Base-by-base conservation (phyloP, 2,329 filamentous ascomycete genomes). In the Lithohypha guttulata region DNA sequence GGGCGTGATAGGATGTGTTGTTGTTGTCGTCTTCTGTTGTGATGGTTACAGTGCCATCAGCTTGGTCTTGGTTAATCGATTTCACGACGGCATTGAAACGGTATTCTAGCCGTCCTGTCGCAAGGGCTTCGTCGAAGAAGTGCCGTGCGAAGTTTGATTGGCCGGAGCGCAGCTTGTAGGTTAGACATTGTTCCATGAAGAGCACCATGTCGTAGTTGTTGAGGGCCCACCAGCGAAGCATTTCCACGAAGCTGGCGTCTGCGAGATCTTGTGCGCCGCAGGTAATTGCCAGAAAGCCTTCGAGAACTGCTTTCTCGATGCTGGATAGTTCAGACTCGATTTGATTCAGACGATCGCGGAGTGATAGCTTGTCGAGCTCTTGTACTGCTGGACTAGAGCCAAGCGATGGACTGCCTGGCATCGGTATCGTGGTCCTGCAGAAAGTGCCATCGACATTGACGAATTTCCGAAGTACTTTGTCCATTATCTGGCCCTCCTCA, bases 141-240 rank as follows among this genome's bases (percentile, higher is more conserved):
- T 53, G 53, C 2, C 62, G 57, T 0, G 65, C 62, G 42, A 70
- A 66, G 18, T 51, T 59, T 0, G 63, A 65, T 44, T 70, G 67
- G 0, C 67, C 66, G 1, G 53, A 52, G 7, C 51, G 54, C 46
- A 63, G 60, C 44, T 67, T 66, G 45, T 60, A 65, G 14, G 56
- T 59, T 22, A 62, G 55, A 2, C 60, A 48, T 14, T 55, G 53
- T 15, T 62, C 56, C 20, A 63, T 55, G 31, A 58, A 63, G 1
- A 57, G 59, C 7, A 53, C 49, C 35, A 59, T 65, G 5, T 53
- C 58, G 47, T 65, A 64, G 18, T 56, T 63, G 41, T 54, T 55
- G 2, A 65, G 50, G 8, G 60, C 66, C 65, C 59, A 69, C 65
- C 64, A 69, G 42, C 65, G 65, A 13, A 70, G 49, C 20, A 69